Conservation (phyloP, 139 green algal species). For the Chlorella sp. region DNA sequence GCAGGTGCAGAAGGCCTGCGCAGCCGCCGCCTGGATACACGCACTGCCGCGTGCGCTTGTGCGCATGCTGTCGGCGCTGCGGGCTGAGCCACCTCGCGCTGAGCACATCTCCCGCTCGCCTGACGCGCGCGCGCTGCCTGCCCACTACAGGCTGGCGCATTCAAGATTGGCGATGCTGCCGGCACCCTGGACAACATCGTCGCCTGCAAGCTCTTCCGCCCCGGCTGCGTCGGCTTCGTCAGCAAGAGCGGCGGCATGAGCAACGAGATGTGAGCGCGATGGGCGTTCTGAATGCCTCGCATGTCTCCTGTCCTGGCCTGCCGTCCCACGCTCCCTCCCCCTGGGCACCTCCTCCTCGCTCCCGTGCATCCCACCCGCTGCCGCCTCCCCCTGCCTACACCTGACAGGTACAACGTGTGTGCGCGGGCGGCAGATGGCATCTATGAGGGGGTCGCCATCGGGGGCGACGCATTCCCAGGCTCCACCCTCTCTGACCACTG, state of each 20-base stretch:
- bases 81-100: too few species aligned
- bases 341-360: too few species aligned
- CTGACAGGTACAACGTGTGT: conserved; percentile 97
- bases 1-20: background rate
- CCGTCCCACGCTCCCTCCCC: too few species aligned
- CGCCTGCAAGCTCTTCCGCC: conserved; percentile 89
- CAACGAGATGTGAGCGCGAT: conserved; percentile 97
- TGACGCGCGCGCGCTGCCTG: background rate
- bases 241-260: conserved; percentile 93
- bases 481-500: conserved; percentile 93
- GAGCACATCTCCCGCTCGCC: background rate
- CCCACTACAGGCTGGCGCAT: conserved; percentile 79
- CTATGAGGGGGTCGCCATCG: conserved; percentile 94
- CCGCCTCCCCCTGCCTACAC: too few species aligned
- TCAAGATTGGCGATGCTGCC: conserved; percentile 95
- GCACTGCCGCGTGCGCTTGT: too few species aligned
- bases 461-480: conserved; percentile 90
- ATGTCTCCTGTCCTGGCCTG: too few species aligned
- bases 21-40: background rate
- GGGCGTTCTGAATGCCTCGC: too few species aligned
- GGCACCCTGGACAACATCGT: conserved; percentile 97
- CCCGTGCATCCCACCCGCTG: too few species aligned
- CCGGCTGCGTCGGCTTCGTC: conserved; percentile 92
- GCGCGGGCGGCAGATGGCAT: conserved; percentile 88
- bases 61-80: too few species aligned